Conservation (phyloP, 139 green algal genomes). For the Tetraselmis chui region DNA sequence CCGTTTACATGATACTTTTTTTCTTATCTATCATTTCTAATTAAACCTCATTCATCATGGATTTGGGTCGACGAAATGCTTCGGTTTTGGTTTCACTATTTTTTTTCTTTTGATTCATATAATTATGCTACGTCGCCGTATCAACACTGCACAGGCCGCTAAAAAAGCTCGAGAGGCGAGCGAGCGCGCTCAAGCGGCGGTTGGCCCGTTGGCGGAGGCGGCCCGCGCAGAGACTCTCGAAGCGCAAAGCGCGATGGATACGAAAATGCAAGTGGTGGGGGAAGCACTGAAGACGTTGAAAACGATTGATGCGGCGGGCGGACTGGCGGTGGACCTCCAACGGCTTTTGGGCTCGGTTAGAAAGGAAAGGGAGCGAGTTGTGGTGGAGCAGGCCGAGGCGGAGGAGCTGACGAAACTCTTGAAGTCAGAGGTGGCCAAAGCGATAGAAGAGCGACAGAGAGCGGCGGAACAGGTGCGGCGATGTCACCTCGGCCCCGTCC, state of each 20-base stretch:
- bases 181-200: not conserved
- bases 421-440: not conserved
- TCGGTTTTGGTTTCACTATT: too few relatives aligned
- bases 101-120: too few relatives aligned
- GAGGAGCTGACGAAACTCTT: not conserved
- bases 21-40: too few relatives aligned
- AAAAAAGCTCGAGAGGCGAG: not conserved
- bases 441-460: not conserved
- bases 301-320: not conserved
- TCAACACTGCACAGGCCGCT: too few relatives aligned
- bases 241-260: not conserved
- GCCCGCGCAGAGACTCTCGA: not conserved
- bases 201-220: not conserved
- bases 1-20: too few relatives aligned
- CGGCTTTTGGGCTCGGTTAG: not conserved
- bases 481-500: too few relatives aligned
- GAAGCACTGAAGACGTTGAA: not conserved
- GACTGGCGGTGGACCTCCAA: not conserved
- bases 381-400: not conserved
- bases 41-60: too few relatives aligned
- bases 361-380: not conserved
- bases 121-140: too few relatives aligned
- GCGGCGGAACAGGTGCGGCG: not conserved
- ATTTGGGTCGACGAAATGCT: too few relatives aligned
- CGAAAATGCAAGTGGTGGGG: not conserved